Evolutionary conservation across 1,139 yeast genomes (phyloP), one percentile per base, ranked within the genome.

Genomic region (Scheffersomyces insectosa): DNA sequence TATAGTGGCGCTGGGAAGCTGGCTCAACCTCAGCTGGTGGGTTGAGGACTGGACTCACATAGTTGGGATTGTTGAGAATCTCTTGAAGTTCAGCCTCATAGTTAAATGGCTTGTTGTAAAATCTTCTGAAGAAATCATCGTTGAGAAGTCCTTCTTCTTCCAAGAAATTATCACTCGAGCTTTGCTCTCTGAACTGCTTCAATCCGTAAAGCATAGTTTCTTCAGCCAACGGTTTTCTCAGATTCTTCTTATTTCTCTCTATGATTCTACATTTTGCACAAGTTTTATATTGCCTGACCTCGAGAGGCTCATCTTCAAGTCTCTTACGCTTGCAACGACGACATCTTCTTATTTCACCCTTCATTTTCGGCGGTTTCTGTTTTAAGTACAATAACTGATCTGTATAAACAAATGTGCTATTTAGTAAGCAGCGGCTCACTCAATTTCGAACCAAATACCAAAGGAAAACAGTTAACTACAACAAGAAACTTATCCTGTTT

Each of bases 291-390:
- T 77, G 82, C 51, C 76, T 66, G 37, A 79, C 82, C 49, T 78
- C 83, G 1, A 79, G 75, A n/a, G 81, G 80, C 59, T 79, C 84
- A 48, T 78, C 80, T 45, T 75, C 79, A 52, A 77, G 71, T 66
- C 84, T 71, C 71, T 75, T 75, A 47, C 83, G 64, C 55, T 79
- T 79, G 63, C 84, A 79, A 52, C 84, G 77, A 60, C 84, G 82
- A 55, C 84, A 79, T 55, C 77, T 63, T 64, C 77, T 70, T 32
- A 51, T 52, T 40, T 58, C 62, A 39, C 40, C 44, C 34, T 46
- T 48, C 47, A 46, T 46, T 5, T n/a, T 14, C 20, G 33, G n/a
- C 25, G 25, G 25, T 7, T 20, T 7, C 25, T 20, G 6, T 20
- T 5, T 27, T 29, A 31, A 13, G n/a, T 29, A 28, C 14, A 14